These are phyloP conservation scores for Gymnopus androsaceus DNA, from an alignment of 1,284 basidiomycete species.

Conservation along the genomic window DNA sequence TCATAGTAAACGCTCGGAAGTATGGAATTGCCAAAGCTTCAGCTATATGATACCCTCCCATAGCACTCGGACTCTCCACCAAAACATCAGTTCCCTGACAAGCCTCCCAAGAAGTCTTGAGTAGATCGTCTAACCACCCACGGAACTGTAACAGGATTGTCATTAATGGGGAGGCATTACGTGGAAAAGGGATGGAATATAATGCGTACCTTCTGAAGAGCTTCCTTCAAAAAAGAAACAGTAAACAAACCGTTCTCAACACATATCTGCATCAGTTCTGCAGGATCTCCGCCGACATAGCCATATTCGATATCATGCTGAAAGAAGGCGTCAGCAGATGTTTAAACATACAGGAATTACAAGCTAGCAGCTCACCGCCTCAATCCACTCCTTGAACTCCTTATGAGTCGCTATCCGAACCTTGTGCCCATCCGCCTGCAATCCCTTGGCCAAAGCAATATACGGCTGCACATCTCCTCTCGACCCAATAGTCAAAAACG, in stretches of 20 bases:
- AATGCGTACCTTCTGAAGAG: constrained; percentile 73
- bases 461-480: constrained; percentile 94
- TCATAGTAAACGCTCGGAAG: constrained; percentile 90
- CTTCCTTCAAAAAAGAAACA: constrained; percentile 90
- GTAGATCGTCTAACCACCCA: constrained; percentile 94
- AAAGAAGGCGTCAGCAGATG: constrained; percentile 3
- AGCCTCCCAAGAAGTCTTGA: constrained; percentile 92
- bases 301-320: constrained; percentile 93
- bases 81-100: constrained; percentile 94
- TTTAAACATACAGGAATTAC: background rate
- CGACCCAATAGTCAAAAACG: constrained; percentile 93
- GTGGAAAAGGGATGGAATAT: constrained; percentile 3
- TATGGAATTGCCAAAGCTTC: constrained; percentile 93
- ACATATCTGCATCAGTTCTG: constrained; percentile 92
- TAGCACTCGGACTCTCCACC: constrained; percentile 93
- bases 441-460: constrained; percentile 90
- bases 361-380: constrained; percentile 82
- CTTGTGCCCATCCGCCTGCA: constrained; percentile 87
- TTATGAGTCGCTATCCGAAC: constrained; percentile 89
- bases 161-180: constrained; percentile 9
- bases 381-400: constrained; percentile 95
- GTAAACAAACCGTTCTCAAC: constrained; percentile 98
- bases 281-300: constrained; percentile 94
- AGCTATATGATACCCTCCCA: constrained; percentile 98
- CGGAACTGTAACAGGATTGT: constrained; percentile 66